Base-by-base conservation (phyloP, 768 basidiomycete genomes). In the Boletellus ananiceps region DNA sequence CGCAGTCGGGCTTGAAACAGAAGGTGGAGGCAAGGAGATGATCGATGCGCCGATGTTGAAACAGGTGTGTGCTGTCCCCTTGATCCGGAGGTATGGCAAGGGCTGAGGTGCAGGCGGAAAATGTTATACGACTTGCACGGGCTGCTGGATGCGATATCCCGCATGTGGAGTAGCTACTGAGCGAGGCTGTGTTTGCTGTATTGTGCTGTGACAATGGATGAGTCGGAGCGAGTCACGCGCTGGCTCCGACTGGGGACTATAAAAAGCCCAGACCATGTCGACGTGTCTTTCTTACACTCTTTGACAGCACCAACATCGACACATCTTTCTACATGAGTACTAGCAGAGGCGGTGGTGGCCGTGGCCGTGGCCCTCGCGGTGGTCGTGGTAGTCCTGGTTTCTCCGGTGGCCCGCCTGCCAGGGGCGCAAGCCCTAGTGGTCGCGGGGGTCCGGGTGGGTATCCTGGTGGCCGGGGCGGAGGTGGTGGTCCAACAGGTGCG, bases 11-110 rank as follows among this genome's bases (percentile, higher is more conserved):
- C 71, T 93, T 21, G 83, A 85, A 40, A 62, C 74, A 35, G 70
- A 72, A 18, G 76, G 72, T 37, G 74, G 75, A 3, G 67, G 74
- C 14, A 83, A 81, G 41, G 82, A 85, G 60, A 93, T 94, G 92
- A 86, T 94, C 32, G 92, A 95, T 65, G 87, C 87, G 8, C 92
- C 92, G 0, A 91, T 95, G 85, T 71, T 94, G 37, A 87, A 88
- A 64, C 88, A 89, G 77, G 29, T 54, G 37, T 47, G 36, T 53
- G 34, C 15, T 35, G 15, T 19, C 23, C 14, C 35, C 39, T 29
- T n/a, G 11, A 15, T 27, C 27, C 27, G 7, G 21, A 5, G 19
- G 19, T 19, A 19, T 21, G 21, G 23, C 23, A 4, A 25, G 16
- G 35, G 21, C 5, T 42, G 48, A 32, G 39, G 38, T 49, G 4